A percentile compares a stretch with the other conserved stretches of the same genome.
These are phyloP conservation scores for Phytophthora hybrid DNA, from an alignment of 352 stramenopile species.

Conservation along the genomic window DNA sequence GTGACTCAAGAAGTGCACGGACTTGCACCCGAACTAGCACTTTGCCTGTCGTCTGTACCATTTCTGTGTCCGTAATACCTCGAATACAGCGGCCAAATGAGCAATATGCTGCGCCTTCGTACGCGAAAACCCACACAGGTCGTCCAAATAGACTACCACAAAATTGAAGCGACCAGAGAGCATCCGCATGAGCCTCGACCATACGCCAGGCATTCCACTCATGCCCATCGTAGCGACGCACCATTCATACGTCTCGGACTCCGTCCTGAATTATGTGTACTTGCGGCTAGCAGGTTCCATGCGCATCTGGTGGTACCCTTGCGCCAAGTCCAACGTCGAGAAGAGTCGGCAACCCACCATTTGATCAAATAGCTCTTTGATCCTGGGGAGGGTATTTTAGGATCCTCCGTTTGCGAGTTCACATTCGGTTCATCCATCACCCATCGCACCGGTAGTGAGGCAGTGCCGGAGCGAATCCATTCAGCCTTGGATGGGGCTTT, in stretches of 20 bases:
- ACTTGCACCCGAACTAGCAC: conserved; percentile 26
- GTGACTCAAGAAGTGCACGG: conserved; percentile 40
- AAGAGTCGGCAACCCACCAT: conserved; percentile 16
- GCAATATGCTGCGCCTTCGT: conserved; percentile 16
- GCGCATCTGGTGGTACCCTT: conserved; percentile 47
- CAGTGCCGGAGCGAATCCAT: conserved; percentile 9
- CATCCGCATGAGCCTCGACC: conserved; percentile 44
- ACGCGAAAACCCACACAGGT: conserved; percentile 38
- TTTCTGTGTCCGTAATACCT: conserved; percentile 30
- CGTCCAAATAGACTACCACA: conserved; percentile 44
- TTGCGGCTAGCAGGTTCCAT: not conserved
- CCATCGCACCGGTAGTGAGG: conserved; percentile 17
- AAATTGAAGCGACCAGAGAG: conserved; percentile 40
- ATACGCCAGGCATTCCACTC: conserved; percentile 47
- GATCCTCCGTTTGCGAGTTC: conserved; percentile 16
- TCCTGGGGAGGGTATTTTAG: conserved; percentile 20
- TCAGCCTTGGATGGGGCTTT: not conserved
- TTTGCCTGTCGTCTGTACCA: conserved; percentile 34
- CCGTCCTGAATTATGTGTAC: conserved; percentile 45
- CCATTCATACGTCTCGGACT: conserved; percentile 51
- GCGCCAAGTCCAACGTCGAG: conserved; percentile 36
- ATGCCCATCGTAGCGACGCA: conserved; percentile 50
- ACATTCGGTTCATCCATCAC: conserved; percentile 30
- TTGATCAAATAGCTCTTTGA: conserved; percentile 27
- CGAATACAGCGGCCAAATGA: conserved; percentile 34